Base-by-base conservation (phyloP, 129 eudicot genomes). In the Flaveria linearis region DNA sequence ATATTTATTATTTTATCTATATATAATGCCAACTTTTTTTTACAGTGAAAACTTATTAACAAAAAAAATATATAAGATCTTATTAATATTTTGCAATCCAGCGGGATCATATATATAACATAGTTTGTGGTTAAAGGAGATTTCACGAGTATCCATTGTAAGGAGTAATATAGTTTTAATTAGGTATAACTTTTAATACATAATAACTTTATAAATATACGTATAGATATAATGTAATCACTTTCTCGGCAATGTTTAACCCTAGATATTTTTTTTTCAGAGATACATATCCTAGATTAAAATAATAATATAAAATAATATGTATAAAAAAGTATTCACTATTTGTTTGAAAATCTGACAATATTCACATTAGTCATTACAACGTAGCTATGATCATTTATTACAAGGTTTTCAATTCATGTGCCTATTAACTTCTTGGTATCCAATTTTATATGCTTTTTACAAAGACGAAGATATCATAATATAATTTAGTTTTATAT, bases 361-460 rank as follows among this genome's bases (percentile, higher is more conserved):
- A 20, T 78, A 78, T 78, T 57, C 82, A 78, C 76, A 78, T n/a
- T n/a, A n/a, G n/a, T n/a, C n/a, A n/a, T 78, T 78, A 58, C 70
- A 77, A 77, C 76, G 69, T 26, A 17, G 62, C 45, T 69, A 69
- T 45, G 18, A 45, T 56, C 39, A 58, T 58, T 69, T 57, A 46
- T 69, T 26, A 78, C 28, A 43, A 78, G 7, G 76, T 57, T 45
- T 69, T 53, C 3, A 69, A 68, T 77, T 68, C 14, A 77, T 68
- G 60, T 55, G 47, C 81, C 75, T 69, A 45, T 69, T 39, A 22
- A 23, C 39, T 52, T 39, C 66, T 39, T 62, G 45, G 25, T 64
- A 18, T 50, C 7, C n/a, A 23, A 41, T 28, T 22, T 75, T 62
- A 12, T 25, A 33, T 13, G n/a, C 7, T 18, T 50, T 64, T 75